Evolutionary conservation across 345 rosid species (phyloP).

Genomic region (Eucalyptus marginata): DNA sequence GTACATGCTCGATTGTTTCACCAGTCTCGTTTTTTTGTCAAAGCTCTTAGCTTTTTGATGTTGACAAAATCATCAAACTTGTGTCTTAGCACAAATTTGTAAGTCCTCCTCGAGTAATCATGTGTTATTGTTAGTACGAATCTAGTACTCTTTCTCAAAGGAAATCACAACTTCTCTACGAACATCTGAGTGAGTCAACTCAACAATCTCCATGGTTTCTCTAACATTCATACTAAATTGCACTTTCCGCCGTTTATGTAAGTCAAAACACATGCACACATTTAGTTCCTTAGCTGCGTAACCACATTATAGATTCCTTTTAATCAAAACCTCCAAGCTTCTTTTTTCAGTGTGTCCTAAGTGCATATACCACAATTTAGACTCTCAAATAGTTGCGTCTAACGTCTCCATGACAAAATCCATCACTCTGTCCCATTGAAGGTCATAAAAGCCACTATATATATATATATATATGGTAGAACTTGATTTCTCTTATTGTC

Average conservation of each 20-base stretch:
- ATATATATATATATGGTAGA: too few relatives aligned
- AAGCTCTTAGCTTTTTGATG: background rate
- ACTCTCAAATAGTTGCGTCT: background rate
- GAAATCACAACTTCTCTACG: background rate
- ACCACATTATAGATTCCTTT: background rate
- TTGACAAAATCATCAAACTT: background rate
- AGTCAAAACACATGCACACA: background rate
- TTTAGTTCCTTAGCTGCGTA: background rate
- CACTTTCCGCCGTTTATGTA: background rate
- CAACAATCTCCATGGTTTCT: background rate
- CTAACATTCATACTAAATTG: background rate
- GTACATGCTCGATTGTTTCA: background rate
- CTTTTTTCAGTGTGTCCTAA: background rate
- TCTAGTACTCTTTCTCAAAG: background rate
- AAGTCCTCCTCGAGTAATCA: background rate
- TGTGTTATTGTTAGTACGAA: background rate
- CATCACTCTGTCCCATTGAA: background rate
- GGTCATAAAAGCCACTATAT: background rate
- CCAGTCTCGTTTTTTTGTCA: background rate
- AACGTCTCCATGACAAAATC: background rate
- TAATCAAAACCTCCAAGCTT: background rate
- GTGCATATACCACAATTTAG: background rate
- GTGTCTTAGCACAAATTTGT: background rate
- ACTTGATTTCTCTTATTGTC: background rate
- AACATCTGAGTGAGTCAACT: background rate